Conservation (phyloP, 2,329 filamentous ascomycete species). For the Fulvia fulva region DNA sequence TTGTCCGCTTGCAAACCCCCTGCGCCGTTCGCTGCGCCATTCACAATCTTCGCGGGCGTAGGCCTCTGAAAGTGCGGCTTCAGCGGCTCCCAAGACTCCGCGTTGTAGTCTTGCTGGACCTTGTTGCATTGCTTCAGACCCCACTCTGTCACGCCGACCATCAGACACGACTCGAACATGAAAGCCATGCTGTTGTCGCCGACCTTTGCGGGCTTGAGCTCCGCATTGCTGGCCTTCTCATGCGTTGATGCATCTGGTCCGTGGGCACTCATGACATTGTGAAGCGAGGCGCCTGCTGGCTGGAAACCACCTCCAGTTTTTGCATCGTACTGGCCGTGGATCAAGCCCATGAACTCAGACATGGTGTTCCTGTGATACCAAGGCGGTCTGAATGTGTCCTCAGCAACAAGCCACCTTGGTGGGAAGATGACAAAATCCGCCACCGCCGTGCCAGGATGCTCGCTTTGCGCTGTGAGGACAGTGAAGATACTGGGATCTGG, state of each 20-base stretch:
- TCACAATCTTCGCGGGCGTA: slow-evolving; percentile 13
- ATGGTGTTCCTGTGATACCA: slow-evolving; percentile 70
- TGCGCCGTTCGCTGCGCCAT: slow-evolving; percentile 1
- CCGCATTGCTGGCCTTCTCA: slow-evolving; percentile 54
- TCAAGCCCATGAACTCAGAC: slow-evolving; percentile 62
- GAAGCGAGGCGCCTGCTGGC: slow-evolving; percentile 56
- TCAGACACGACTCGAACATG: slow-evolving; percentile 66
- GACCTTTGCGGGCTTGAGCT: slow-evolving; percentile 55
- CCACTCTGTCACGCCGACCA: slow-evolving; percentile 71
- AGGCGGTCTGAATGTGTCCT: slow-evolving; percentile 67
- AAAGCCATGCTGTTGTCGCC: slow-evolving; percentile 61
- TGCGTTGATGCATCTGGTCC: slow-evolving; percentile 57
- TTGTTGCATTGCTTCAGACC: slow-evolving; percentile 66
- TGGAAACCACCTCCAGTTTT: slow-evolving; percentile 55
- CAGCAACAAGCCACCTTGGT: slow-evolving; percentile 65
- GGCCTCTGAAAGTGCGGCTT: slow-evolving; percentile 43
- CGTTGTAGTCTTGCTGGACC: slow-evolving; percentile 69
- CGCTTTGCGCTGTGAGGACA: slow-evolving; percentile 61
- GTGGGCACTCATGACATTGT: slow-evolving; percentile 41
- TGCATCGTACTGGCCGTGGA: slow-evolving; percentile 57
- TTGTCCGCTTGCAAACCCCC: slow-evolving; percentile 14
- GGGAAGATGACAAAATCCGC: slow-evolving; percentile 72
- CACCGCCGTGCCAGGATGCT: slow-evolving; percentile 52
- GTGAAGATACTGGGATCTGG: slow-evolving; percentile 65
- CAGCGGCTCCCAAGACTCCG: slow-evolving; percentile 69